These are phyloP conservation scores for Aspergillus cavernicola DNA, from an alignment of 495 filamentous ascomycete genomes.

Conservation along the genomic window DNA sequence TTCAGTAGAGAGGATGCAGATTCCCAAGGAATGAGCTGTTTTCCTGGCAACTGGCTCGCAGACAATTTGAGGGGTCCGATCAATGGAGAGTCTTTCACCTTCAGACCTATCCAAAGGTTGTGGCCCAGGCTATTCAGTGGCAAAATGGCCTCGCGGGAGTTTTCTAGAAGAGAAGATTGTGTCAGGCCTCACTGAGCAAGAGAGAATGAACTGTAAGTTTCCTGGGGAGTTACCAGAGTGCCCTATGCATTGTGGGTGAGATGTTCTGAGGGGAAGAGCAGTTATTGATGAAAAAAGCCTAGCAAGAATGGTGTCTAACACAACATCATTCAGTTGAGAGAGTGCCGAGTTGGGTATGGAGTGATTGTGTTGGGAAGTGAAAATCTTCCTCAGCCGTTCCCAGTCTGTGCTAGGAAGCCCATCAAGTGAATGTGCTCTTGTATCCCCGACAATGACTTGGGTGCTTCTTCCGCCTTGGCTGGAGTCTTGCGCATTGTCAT, in stretches of 20 bases:
- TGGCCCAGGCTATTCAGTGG: background rate
- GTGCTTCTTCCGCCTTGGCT: background rate
- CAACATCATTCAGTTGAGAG: background rate
- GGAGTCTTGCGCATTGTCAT: background rate
- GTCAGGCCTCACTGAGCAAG: background rate
- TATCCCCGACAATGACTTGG: background rate
- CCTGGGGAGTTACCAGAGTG: background rate
- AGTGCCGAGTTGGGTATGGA: background rate
- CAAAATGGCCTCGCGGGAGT: background rate
- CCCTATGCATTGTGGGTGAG: background rate
- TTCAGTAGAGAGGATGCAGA: background rate
- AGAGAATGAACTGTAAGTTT: too few relatives aligned
- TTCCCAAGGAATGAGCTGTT: background rate
- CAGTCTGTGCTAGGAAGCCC: too few relatives aligned
- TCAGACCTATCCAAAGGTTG: background rate
- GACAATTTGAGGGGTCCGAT: background rate
- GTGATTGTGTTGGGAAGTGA: background rate
- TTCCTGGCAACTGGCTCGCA: background rate
- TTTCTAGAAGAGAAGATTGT: background rate
- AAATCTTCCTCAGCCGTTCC: too few relatives aligned
- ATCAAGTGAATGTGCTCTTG: background rate
- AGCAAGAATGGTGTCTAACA: background rate
- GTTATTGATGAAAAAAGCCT: background rate
- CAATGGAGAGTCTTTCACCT: background rate
- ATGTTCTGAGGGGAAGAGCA: background rate